Percentiles rank a stretch among this genome's conserved stretches.
Evolutionary conservation across 495 filamentous ascomycete species (phyloP).

Genomic region (Neurospora sp.): DNA sequence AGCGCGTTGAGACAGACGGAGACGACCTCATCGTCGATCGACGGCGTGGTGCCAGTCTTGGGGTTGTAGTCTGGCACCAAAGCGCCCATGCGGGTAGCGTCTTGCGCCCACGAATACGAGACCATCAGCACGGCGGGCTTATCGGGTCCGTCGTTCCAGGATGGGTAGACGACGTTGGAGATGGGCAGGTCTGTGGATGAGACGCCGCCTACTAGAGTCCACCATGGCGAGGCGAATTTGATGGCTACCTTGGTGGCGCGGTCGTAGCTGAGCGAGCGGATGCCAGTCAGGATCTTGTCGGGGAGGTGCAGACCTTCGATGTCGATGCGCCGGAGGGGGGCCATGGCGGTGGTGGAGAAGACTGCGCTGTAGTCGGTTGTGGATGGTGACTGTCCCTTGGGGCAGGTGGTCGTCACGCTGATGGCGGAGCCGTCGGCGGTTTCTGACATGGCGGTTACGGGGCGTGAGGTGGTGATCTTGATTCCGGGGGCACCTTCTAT

Average conservation of each 20-base stretch:
- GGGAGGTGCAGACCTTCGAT: conserved; percentile 10
- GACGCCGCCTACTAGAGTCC: conserved; percentile 24
- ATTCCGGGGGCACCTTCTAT: neutral
- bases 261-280: conserved; percentile 23
- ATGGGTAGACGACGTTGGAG: conserved; percentile 35
- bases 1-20: conserved; percentile 6
- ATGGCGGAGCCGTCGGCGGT: neutral
- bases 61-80: conserved; percentile 15
- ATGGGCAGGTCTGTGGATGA: conserved; percentile 28
- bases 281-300: conserved; percentile 14
- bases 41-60: no score
- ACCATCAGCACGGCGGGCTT: conserved; percentile 29
- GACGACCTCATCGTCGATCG: conserved; percentile 2
- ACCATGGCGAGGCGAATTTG: conserved; percentile 24
- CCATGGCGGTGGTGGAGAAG: conserved; percentile 22
- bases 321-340: conserved; percentile 20
- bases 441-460: conserved; percentile 12
- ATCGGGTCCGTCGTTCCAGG: conserved; percentile 24
- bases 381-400: neutral
- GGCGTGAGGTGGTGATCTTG: conserved; percentile 9
- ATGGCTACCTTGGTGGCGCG: conserved; percentile 25
- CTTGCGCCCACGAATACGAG: conserved; percentile 35
- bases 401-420: neutral
- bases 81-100: conserved; percentile 29
- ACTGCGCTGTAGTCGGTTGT: conserved; percentile 17